Conservation (phyloP, 2,329 filamentous ascomycete species). For the Xylaria sp. region DNA sequence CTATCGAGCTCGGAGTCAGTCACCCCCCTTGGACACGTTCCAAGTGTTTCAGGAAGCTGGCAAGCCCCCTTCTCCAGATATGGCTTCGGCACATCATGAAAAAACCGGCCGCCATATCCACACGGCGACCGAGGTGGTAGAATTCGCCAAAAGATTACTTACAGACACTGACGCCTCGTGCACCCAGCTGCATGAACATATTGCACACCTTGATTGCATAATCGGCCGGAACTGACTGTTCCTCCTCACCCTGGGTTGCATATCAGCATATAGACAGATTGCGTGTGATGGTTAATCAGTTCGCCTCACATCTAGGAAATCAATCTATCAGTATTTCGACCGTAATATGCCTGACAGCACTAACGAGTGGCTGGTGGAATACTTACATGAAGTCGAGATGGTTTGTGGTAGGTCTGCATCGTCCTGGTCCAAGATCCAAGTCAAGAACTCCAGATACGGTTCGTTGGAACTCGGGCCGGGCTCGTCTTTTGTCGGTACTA, state of each 20-base stretch:
- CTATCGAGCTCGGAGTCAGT: constrained; percentile 14
- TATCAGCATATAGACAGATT: too few relatives aligned
- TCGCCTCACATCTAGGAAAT: too few relatives aligned
- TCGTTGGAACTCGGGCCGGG: constrained; percentile 68
- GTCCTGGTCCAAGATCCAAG: constrained; percentile 65
- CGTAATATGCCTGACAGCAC: too few relatives aligned
- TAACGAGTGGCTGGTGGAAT: background rate
- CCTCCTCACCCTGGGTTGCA: constrained; percentile 65
- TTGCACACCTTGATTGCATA: constrained; percentile 72
- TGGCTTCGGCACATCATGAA: background rate
- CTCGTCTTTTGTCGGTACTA: constrained; percentile 62
- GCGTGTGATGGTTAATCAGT: too few relatives aligned
- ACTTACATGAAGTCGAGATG: constrained; percentile 66
- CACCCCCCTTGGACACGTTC: background rate
- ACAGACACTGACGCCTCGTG: constrained; percentile 68
- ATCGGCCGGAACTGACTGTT: constrained; percentile 69
- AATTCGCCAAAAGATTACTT: constrained; percentile 11
- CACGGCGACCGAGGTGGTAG: background rate
- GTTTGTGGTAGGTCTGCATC: constrained; percentile 66
- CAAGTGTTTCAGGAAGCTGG: background rate
- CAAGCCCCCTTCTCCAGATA: background rate
- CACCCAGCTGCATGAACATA: constrained; percentile 71
- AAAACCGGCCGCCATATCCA: background rate
- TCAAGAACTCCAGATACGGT: constrained; percentile 72
- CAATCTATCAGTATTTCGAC: too few relatives aligned